phyloP scores from a whole-genome alignment of 352 stramenopile species.

The Globisporangium paddicum region DNA sequence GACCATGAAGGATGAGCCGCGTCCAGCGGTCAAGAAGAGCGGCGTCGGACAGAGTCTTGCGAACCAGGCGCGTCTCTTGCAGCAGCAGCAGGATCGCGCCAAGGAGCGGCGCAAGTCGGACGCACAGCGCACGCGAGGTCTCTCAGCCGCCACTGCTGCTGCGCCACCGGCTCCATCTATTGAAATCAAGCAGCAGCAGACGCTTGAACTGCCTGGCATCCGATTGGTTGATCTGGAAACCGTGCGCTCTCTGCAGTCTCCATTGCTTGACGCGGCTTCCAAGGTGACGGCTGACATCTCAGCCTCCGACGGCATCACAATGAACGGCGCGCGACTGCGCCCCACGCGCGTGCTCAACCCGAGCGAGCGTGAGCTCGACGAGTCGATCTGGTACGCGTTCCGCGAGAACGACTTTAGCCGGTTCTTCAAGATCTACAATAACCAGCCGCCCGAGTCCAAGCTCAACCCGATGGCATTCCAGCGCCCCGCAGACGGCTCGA shows the following conservation, averaged over 20 bases:
- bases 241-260: conserved; percentile 15
- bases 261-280: background rate
- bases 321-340: conserved; percentile 53
- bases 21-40: conserved; percentile 24
- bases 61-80: conserved; percentile 28
- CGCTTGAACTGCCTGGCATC: conserved; percentile 50
- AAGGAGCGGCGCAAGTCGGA: conserved; percentile 56
- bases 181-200: conserved; percentile 62
- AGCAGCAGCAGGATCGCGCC: conserved; percentile 53
- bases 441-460: conserved; percentile 31
- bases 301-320: conserved; percentile 17
- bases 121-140: conserved; percentile 40
- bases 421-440: conserved; percentile 68
- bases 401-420: conserved; percentile 71
- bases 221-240: conserved; percentile 60
- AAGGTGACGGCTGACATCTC: background rate
- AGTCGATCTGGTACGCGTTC: conserved; percentile 78
- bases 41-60: conserved; percentile 11
- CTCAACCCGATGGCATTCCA: conserved; percentile 53
- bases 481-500: conserved; percentile 65
- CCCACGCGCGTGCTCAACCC: conserved; percentile 76
- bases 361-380: conserved; percentile 68
- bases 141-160: conserved; percentile 13
- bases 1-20: conserved; percentile 46
- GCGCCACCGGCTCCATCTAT: conserved; percentile 11